Base-by-base conservation (phyloP, 331 rosid species). In the Pyrus hybrid region DNA sequence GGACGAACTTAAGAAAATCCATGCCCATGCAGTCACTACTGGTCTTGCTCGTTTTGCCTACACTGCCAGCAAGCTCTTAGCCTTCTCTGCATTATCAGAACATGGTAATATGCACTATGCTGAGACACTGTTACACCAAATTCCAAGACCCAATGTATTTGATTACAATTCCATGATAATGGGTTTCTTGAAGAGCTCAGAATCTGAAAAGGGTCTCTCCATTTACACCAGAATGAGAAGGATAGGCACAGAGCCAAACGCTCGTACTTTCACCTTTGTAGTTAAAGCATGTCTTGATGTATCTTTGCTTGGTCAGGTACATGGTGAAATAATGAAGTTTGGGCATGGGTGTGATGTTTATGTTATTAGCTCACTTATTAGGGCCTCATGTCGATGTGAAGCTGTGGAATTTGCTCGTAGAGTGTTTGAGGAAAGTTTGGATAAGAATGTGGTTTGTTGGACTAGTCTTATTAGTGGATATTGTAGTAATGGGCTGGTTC, bases 1-100 rank as follows among this genome's bases (percentile, higher is more conserved):
- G 69, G 70, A 71, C 7, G 68, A 79, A 32, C 73, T 79, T 10
- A 65, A 72, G 69, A 77, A 79, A 79, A 72, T 79, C 69, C 82
- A 79, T 68, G 73, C 74, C 28, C 82, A 72, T 8, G 41, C 77
- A 6, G 37, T 79, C 41, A 79, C 33, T 41, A 63, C 75, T 8
- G 82, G 82, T 63, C 77, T 79, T 13, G 67, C 82, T 72, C 74
- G 68, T 53, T 72, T 79, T 49, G 10, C 82, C 37, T 79, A 53
- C 73, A 56, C 71, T 60, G 23, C 77, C 72, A 79, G 77, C 63
- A 79, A 79, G 63, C 73, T 79, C 41, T n/a, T 79, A 43, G 62
- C 77, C 51, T 72, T 72, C 68, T 64, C 73, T 21, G 74, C 82
- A 20, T 17, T 56, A 54, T 71, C 78, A 54, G 25, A 54, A 23